Evolutionary conservation across 2,329 filamentous ascomycete genomes (phyloP), one percentile per base, ranked within the genome.

Genomic region (Pseudonectria foliicola): DNA sequence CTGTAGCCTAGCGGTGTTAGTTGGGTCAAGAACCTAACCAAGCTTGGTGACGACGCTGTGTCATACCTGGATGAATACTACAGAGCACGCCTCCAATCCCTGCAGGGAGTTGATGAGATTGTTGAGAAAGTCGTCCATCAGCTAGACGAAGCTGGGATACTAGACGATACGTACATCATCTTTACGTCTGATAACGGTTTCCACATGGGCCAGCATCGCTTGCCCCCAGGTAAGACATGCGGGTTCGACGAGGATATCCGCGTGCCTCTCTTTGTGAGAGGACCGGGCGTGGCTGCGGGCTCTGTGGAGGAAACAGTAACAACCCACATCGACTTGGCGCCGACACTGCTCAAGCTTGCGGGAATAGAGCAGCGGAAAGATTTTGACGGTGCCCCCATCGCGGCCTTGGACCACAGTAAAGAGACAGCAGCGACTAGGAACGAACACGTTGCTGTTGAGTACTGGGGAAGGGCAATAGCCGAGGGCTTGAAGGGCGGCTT

Each of bases 271-370:
- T 63, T 73, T 23, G 60, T 79, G 16, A 64, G 75, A 3, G 76
- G 76, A 0, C 75, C 75, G 0, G 68, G 68, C 0, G 53, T 80
- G 2, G 55, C 67, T 0, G 48, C 61, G 13, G 61, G 61, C 0
- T 37, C 50, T 4, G 53, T 53, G 1, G 62, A 64, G 13, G 56
- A 67, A 8, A 59, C 63, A 3, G 66, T 74, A 2, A 80, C 74
- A 0, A 73, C 75, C 0, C 80, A 83, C 46, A 71, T 77, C 3
- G 79, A 82, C 45, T 56, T 83, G 2, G 75, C 73, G 1, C 77
- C 79, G 0, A 82, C 78, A 0, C 53, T 82, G 8, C 61, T 81
- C 25, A 55, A 64, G 13, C 40, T 61, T 2, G 66, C 61, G 1
- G 63, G 67, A 1, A 58, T 60, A 2, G 53, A 62, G 1, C 45